Percentiles rank a stretch among this genome's conserved stretches.
Evolutionary conservation across 176 grass and related monocot genomes (phyloP).

Genomic region (Leersia perrieri): DNA sequence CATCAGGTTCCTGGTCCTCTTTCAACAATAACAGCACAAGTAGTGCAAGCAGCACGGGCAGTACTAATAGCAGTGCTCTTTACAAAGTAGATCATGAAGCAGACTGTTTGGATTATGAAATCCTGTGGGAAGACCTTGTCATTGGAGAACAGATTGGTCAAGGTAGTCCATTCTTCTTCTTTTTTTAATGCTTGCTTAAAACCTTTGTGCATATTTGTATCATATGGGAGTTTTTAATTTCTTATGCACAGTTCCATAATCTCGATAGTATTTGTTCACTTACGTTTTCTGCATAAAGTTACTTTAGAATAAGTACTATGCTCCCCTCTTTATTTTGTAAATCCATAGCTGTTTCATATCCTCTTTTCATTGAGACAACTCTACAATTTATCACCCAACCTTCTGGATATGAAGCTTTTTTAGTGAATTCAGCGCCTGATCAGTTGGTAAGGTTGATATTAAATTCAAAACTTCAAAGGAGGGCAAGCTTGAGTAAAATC

Average conservation of each 20-base stretch:
- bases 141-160: conserved; percentile 96
- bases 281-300: not conserved
- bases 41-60: conserved; percentile 90
- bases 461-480: not conserved
- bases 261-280: not conserved
- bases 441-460: not conserved
- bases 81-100: conserved; percentile 82
- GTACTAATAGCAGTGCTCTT: conserved; percentile 78
- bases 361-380: conserved; percentile 2
- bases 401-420: not conserved
- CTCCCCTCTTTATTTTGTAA: not conserved
- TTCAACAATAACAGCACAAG: conserved; percentile 93
- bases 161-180: conserved; percentile 63
- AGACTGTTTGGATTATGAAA: conserved; percentile 97
- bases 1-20: conserved; percentile 85
- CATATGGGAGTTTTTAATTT: not conserved
- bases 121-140: conserved; percentile 95
- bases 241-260: conserved; percentile 19
- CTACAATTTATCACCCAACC: not conserved
- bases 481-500: conserved; percentile 14
- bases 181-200: conserved; percentile 21
- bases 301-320: not conserved
- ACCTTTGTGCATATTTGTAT: not conserved
- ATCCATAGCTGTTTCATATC: conserved; percentile 3
- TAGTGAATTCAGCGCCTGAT: not conserved